phyloP scores from a whole-genome alignment of 1,284 basidiomycete species.

The Caloboletus inedulis region DNA sequence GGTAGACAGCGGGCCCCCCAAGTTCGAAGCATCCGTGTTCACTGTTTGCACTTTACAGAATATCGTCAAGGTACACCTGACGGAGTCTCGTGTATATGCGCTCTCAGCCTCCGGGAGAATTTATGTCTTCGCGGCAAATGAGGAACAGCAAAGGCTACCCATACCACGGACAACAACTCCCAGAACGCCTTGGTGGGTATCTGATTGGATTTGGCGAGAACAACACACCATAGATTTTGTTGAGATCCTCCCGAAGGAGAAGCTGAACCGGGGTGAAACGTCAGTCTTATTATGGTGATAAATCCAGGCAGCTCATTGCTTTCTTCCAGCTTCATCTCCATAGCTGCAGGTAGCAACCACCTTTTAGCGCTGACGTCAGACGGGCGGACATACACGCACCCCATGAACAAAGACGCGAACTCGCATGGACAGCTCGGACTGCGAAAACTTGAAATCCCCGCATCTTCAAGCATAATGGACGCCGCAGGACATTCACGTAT shows the following conservation, averaged over 20 bases:
- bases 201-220: constrained; percentile 57
- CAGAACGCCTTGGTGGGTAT: constrained; percentile 52
- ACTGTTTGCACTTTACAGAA: constrained; percentile 44
- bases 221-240: constrained; percentile 47
- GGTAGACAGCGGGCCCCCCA: constrained; percentile 42
- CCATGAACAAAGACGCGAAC: constrained; percentile 79
- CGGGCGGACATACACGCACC: constrained; percentile 80
- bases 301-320: constrained; percentile 11
- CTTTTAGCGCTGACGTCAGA: constrained; percentile 81
- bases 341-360: constrained; percentile 78
- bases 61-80: constrained; percentile 59
- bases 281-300: constrained; percentile 26
- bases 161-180: constrained; percentile 30
- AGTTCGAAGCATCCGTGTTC: not conserved
- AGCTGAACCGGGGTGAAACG: constrained; percentile 55
- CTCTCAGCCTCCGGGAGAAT: constrained; percentile 72
- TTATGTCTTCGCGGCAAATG: constrained; percentile 61
- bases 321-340: constrained; percentile 60
- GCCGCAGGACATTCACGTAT: constrained; percentile 33
- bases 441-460: constrained; percentile 57
- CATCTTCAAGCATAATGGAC: constrained; percentile 30
- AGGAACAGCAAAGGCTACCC: constrained; percentile 44
- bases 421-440: constrained; percentile 83
- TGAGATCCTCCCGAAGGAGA: constrained; percentile 47
- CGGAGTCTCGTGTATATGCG: constrained; percentile 62